Evolutionary conservation across 1,284 basidiomycete species (phyloP), one percentile per base, ranked within the genome.

Genomic region (Irpex sp.): DNA sequence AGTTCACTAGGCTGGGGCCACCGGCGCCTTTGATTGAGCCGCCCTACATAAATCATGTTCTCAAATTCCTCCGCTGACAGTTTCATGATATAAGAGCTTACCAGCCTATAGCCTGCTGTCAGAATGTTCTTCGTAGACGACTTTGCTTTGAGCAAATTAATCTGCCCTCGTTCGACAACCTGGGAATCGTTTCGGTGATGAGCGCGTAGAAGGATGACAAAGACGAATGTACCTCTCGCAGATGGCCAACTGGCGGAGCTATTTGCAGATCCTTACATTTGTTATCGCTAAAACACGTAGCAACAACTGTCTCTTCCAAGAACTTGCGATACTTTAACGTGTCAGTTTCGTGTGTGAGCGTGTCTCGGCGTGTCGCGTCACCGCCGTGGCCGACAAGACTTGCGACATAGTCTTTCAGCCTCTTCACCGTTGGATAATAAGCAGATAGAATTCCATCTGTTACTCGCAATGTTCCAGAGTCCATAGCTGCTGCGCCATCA

Each of bases 51-150:
- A n/a, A 15, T n/a, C 3, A 15, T 13, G 49, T 13, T 54, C 13
- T n/a, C 49, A 54, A 18, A n/a, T 54, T 54, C 6, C 49, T 1
- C 32, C 32, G 32, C 32, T 38, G 32, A 38, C 32, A 3, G 32
- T 54, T 54, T 54, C 13, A 54, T 15, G 49, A 54, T n/a, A 54
- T 45, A 4, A 59, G 15, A 20, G 43, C 86, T 68, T 73, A 91
- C 93, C 69, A 85, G 80, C 27, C 89, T 85, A 80, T 94, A 95
- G 4, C 94, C 94, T 13, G 85, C 78, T 2, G 91, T 89, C 18
- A 96, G 85, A 1, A 95, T 82, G 75, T 94, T 92, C 3, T 82
- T 81, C 3, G 85, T 80, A 44, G 82, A 83, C 32, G 76, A 72
- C 66, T 82, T 87, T 5, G 76, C 76, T 60, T 79, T 82, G 4